phyloP scores from a whole-genome alignment of 1,284 basidiomycete genomes.

The Sanghuangporus weigelae region DNA sequence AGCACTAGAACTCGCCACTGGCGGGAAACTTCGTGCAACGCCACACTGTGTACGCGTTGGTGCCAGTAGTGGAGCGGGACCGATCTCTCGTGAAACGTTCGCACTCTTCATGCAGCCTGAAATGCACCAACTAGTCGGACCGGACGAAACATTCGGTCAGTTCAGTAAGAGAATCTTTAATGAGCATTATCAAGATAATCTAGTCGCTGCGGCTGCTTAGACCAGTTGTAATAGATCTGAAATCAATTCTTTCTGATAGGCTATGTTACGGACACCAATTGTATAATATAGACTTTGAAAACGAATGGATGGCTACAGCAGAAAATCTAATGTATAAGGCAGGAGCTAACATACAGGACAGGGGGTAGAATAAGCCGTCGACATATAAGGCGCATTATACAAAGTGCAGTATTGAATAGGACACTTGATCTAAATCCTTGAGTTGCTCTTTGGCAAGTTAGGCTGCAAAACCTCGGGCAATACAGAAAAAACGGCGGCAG shows the following conservation, averaged over 20 bases:
- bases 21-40: conserved; percentile 72
- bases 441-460: conserved; percentile 9
- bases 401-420: neutral
- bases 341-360: neutral
- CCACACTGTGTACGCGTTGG: conserved; percentile 87
- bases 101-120: conserved; percentile 93
- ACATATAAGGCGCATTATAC: neutral
- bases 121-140: conserved; percentile 67
- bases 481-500: conserved; percentile 23
- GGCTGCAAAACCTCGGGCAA: conserved; percentile 13
- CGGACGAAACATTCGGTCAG: conserved; percentile 74
- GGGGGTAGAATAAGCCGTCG: too few species aligned
- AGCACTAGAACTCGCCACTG: conserved; percentile 83
- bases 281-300: neutral
- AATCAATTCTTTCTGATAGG: neutral
- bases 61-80: conserved; percentile 34
- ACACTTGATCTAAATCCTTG: neutral
- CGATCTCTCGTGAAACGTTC: conserved; percentile 78
- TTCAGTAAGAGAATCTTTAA: conserved; percentile 83
- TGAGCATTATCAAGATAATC: conserved; percentile 60
- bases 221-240: neutral
- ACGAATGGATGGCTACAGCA: neutral
- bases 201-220: conserved; percentile 15
- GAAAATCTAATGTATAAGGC: neutral
- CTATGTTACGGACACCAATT: neutral